Base-by-base conservation (phyloP, 2,329 filamentous ascomycete genomes). In the Stagonosporopsis vannaccii region DNA sequence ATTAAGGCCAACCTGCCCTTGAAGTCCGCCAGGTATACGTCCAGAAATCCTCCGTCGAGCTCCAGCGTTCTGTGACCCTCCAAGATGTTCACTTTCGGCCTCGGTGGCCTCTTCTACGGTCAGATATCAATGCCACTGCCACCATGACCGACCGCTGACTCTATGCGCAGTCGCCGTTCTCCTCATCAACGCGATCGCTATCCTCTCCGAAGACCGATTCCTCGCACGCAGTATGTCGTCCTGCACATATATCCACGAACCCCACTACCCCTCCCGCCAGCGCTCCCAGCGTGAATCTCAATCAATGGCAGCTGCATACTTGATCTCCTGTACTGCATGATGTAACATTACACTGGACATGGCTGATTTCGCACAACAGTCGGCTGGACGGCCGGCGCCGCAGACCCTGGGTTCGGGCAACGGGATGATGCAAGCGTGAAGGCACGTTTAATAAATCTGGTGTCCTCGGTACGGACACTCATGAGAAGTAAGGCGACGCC, bases 161-260 rank as follows among this genome's bases (percentile, higher is more conserved):
- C 35, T 53, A 35, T 20, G 26, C 15, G 23, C 70, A 92, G 90
- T 94, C 65, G 85, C 87, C 67, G 83, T 96, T 75, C 91, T 98
- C 71, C 85, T 98, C 74, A 88, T 95, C 79, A 99, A 99, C 79
- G 91, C 92, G 65, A 89, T 98, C 74, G 92, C 93, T 62, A 87
- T 97, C 73, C 89, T 98, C 63, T 96, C 92, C 68, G 93, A 97
- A 85, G 92, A 97, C 79, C 90, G 92, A 60, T 97, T 97, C 78
- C 90, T 97, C 65, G 90, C 89, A 54, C 87, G 91, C 78, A 92
- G 79, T 89, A 87, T 65, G 83, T 77, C 59, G 33, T 22, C n/a
- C 6, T 17, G 19, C 35, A 1, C 42, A 42, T 11, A 20, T 12
- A 17, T 39, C 23, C 7, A 19, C 35, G 12, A 25, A 17, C 28